Conservation (phyloP, 2,329 filamentous ascomycete species). For the Beauveria rudraprayagi region DNA sequence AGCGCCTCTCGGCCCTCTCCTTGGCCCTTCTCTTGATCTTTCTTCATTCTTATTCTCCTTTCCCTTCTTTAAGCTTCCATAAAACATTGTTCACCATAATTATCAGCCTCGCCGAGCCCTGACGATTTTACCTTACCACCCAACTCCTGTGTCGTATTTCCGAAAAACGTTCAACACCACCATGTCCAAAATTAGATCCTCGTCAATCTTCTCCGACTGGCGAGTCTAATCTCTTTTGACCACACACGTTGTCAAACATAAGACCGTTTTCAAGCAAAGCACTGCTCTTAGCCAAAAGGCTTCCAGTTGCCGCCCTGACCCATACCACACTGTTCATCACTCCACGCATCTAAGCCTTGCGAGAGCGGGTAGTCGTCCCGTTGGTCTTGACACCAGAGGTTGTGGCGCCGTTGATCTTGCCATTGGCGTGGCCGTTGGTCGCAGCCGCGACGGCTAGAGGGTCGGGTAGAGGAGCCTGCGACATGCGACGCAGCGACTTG, state of each 20-base stretch:
- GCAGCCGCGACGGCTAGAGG: slow-evolving; percentile 64
- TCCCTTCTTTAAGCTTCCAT: not conserved
- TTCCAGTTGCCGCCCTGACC: not conserved
- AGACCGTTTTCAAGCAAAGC: not conserved
- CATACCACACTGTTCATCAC: not conserved
- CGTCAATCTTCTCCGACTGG: not conserved
- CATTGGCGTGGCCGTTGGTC: slow-evolving; percentile 41
- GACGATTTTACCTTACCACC: slow-evolving; percentile 2
- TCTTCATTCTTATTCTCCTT: not conserved
- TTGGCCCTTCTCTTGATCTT: not conserved
- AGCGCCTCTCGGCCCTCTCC: not conserved
- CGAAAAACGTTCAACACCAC: slow-evolving; percentile 1
- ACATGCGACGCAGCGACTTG: slow-evolving; percentile 63
- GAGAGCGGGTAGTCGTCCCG: slow-evolving; percentile 56
- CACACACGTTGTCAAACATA: too few relatives aligned
- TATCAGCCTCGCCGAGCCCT: slow-evolving; percentile 8
- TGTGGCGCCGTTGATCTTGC: slow-evolving; percentile 43
- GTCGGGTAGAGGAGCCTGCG: slow-evolving; percentile 64
- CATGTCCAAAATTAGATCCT: slow-evolving; percentile 8
- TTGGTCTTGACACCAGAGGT: slow-evolving; percentile 49
- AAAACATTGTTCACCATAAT: slow-evolving; percentile 1
- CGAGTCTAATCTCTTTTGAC: not conserved
- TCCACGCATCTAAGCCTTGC: slow-evolving; percentile 47
- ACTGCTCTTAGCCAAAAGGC: not conserved
- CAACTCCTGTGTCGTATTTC: slow-evolving; percentile 6